Percentiles rank a stretch among this genome's conserved stretches.
Conservation (phyloP, 306 rosid species). For the Citrullus colocynthis region DNA sequence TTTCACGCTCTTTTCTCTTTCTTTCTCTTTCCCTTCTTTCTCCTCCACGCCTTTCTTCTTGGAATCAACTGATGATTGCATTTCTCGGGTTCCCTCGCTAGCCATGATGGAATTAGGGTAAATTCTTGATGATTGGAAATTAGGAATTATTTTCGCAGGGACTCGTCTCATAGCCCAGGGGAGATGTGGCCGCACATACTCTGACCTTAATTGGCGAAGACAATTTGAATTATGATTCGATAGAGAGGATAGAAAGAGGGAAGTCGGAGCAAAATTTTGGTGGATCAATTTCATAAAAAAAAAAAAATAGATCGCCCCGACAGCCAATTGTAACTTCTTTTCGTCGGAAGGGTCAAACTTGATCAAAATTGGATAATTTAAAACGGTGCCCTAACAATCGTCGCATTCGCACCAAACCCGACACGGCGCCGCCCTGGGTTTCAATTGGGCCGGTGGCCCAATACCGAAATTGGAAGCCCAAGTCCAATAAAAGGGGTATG, state of each 20-base stretch:
- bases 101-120: slow-evolving; percentile 15
- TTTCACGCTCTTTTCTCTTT: slow-evolving; percentile 2
- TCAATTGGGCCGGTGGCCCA: background rate
- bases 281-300: background rate
- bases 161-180: slow-evolving; percentile 11
- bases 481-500: background rate
- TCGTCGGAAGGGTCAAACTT: background rate
- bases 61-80: background rate
- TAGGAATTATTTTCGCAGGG: background rate
- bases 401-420: background rate
- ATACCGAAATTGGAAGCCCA: background rate
- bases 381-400: background rate
- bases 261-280: background rate
- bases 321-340: background rate
- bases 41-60: background rate
- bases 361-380: background rate
- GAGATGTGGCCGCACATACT: slow-evolving; percentile 9
- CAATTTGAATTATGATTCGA: background rate
- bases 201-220: background rate
- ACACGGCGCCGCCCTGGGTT: background rate
- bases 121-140: background rate
- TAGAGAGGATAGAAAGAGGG: background rate
- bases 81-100: slow-evolving; percentile 6
- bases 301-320: background rate
- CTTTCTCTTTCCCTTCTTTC: background rate